phyloP scores from a whole-genome alignment of 441 rosid genomes.

The Pelargonium australe region DNA sequence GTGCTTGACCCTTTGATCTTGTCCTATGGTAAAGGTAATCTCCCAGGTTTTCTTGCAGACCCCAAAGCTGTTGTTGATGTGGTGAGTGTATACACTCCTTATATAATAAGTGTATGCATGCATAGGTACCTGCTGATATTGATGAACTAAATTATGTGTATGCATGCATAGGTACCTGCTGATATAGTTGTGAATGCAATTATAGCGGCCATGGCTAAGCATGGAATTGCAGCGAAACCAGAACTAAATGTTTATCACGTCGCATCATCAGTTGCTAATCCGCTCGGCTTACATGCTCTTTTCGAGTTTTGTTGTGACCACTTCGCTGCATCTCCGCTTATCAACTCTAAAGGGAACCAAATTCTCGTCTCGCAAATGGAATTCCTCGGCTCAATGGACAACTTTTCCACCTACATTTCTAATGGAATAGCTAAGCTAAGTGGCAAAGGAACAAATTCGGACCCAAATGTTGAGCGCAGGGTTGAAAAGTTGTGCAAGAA shows the following conservation, averaged over 20 bases:
- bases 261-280: constrained; percentile 20
- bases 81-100: constrained; percentile 11
- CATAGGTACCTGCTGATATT: too few relatives aligned
- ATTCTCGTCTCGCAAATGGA: constrained; percentile 10
- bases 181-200: constrained; percentile 22
- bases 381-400: constrained; percentile 11
- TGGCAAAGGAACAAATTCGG: neutral
- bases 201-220: constrained; percentile 19
- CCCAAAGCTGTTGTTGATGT: constrained; percentile 20
- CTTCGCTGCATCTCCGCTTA: constrained; percentile 7
- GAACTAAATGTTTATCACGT: constrained; percentile 16
- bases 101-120: neutral
- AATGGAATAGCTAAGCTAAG: neutral
- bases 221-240: neutral
- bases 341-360: constrained; percentile 8
- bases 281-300: neutral
- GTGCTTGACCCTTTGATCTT: constrained; percentile 27
- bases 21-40: constrained; percentile 28
- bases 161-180: constrained; percentile 20
- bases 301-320: constrained; percentile 10
- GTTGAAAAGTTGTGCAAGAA: neutral
- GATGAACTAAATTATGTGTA: too few relatives aligned
- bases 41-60: constrained; percentile 27
- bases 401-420: constrained; percentile 1
- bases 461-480: neutral